Evolutionary conservation across 129 eudicot species (phyloP), one percentile per base, ranked within the genome.

Genomic region (Oenanthe sinensis): DNA sequence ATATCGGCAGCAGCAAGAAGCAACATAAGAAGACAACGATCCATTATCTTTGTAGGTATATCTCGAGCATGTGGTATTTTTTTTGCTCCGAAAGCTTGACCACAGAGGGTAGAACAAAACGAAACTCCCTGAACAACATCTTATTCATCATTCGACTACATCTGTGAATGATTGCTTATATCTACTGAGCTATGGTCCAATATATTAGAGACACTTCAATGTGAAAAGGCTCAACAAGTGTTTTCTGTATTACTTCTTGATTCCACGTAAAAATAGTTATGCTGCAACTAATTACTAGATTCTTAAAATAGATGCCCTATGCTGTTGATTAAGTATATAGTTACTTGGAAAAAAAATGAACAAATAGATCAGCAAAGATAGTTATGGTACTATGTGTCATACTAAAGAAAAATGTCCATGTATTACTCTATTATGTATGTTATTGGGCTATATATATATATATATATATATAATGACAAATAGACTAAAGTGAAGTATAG

Each of bases 21-120:
- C 96, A 85, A 63, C 91, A 85, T 12, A 77, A 40, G 60, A 87
- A 76, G 11, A 91, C 79, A 54, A 91, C 91, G 10, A 88, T 87
- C 96, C 93, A 88, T 37, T 93, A 91, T 36, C 93, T 75, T 76
- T 91, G 97, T 90, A 91, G 86, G 69, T 91, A 91, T 75, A 91
- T 83, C 2, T 93, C 97, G 52, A 91, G 65, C 97, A 89, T 87
- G 86, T 79, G 81, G 89, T 87, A 74, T n/a, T 74, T 77, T 85
- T 76, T 87, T 89, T 17, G 93, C 93, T 24, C 97, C 97, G 9
- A 78, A 91, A 4, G 97, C 97, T 81, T 91, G 97, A 39, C 97
- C 97, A n/a, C 97, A 91, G 46, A 91, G 75, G 11, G 97, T 91
- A 20, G 14, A 71, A 22, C 49, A 4, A 10, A 4, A 42, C 0